Evolutionary conservation across 352 stramenopile species (phyloP).

Genomic region (Phytophthora niederhauseri): DNA sequence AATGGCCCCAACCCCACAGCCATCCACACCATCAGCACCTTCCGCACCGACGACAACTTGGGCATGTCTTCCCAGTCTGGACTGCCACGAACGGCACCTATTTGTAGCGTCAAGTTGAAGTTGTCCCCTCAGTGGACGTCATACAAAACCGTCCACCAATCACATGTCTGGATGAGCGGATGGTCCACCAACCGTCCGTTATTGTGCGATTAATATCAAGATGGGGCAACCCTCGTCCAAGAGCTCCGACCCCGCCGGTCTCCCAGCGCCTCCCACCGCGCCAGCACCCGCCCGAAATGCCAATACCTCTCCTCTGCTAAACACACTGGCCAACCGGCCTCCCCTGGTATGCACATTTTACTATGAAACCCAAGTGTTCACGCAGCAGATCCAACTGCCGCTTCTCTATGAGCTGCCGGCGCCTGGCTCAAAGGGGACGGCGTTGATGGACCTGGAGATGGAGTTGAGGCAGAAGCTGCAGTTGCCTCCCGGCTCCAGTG

Average conservation of each 20-base stretch:
- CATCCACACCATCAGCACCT: conserved; percentile 22
- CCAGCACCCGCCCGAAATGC: background rate
- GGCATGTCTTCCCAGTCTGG: background rate
- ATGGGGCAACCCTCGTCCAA: conserved; percentile 34
- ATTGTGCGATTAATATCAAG: conserved; percentile 3
- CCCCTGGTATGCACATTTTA: conserved; percentile 79
- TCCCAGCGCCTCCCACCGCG: background rate
- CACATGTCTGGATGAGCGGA: conserved; percentile 4
- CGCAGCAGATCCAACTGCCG: conserved; percentile 60
- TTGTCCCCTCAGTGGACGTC: background rate
- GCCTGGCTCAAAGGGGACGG: conserved; percentile 45
- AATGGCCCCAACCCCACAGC: conserved; percentile 20
- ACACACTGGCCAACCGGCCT: conserved; percentile 38
- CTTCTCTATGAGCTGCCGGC: conserved; percentile 65
- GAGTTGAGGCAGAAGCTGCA: conserved; percentile 69
- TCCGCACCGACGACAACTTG: conserved; percentile 1
- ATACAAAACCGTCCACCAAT: conserved; percentile 14
- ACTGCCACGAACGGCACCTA: background rate
- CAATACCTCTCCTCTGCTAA: conserved; percentile 19
- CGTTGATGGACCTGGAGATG: conserved; percentile 77
- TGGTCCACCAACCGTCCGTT: conserved; percentile 12
- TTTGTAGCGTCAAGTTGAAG: background rate
- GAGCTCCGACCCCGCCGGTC: background rate
- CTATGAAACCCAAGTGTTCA: conserved; percentile 59
- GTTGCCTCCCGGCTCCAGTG: conserved; percentile 57